Conservation (phyloP, 352 stramenopile species). For the Pythium plurisporium region DNA sequence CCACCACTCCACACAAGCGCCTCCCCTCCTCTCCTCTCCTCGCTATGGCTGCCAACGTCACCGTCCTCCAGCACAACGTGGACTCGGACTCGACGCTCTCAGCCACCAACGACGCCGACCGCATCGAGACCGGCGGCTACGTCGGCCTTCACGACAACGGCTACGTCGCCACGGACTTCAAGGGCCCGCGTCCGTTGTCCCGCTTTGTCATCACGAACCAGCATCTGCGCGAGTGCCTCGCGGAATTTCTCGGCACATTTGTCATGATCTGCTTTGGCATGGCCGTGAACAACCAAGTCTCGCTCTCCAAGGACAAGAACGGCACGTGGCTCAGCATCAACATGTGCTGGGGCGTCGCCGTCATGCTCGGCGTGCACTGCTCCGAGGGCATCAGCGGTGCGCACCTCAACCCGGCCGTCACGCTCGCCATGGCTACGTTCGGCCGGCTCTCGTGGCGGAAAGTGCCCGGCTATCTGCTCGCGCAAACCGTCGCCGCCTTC, state of each 20-base stretch:
- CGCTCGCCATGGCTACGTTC: constrained; percentile 45
- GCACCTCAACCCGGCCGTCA: constrained; percentile 68
- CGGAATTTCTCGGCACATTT: constrained; percentile 58
- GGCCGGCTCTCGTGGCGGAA: constrained; percentile 49
- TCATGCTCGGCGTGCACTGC: constrained; percentile 65
- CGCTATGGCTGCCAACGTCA: not conserved
- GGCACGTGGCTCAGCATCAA: constrained; percentile 71
- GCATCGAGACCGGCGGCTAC: not conserved
- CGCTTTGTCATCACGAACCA: constrained; percentile 5
- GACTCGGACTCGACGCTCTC: not conserved
- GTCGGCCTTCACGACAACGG: not conserved
- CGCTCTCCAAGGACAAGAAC: constrained; percentile 39
- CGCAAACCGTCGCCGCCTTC: constrained; percentile 46
- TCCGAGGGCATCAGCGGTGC: constrained; percentile 49
- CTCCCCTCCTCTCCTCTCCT: no score
- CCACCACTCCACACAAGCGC: constrained; percentile 18
- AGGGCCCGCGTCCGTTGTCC: not conserved
- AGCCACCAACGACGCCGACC: not conserved
- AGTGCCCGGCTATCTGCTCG: constrained; percentile 37
- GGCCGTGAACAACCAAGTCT: constrained; percentile 56
- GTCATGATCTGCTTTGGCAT: constrained; percentile 63
- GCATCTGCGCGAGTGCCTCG: constrained; percentile 52
- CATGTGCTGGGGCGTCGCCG: constrained; percentile 65
- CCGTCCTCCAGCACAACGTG: not conserved
- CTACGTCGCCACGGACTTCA: no score